These are phyloP conservation scores for Salpingoeca rosetta DNA, from an alignment of 78 protist genomes.

Conservation along the genomic window DNA sequence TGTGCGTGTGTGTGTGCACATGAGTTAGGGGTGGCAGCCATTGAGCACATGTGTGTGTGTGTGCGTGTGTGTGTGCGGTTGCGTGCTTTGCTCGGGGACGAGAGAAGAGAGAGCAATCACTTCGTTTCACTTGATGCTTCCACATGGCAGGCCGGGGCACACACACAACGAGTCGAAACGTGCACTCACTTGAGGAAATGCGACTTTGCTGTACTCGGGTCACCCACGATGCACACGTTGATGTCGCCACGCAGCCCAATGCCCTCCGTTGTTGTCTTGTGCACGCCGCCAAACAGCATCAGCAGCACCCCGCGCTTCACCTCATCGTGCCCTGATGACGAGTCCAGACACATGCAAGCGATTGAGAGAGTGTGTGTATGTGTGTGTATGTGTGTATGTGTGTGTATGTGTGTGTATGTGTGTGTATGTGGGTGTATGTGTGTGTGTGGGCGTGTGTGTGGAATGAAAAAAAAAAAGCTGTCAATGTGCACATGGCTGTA, in stretches of 20 bases:
- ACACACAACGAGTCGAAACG: too few relatives aligned
- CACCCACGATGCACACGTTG: constrained; percentile 97
- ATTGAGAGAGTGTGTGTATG: too few relatives aligned
- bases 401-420: too few relatives aligned
- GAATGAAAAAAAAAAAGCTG: too few relatives aligned
- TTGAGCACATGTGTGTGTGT: neutral
- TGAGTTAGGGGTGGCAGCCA: neutral
- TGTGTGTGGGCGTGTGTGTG: too few relatives aligned
- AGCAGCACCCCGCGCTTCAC: constrained; percentile 91
- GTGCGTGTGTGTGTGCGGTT: too few relatives aligned
- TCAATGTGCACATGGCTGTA: too few relatives aligned
- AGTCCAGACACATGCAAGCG: neutral
- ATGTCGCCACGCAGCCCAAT: constrained; percentile 91
- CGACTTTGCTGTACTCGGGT: constrained; percentile 94
- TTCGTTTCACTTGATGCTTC: too few relatives aligned
- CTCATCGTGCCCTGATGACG: constrained; percentile 59
- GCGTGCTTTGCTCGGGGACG: neutral
- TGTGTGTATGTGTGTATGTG: too few relatives aligned
- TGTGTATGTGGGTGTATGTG: too few relatives aligned
- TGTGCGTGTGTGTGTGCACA: too few relatives aligned
- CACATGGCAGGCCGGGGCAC: too few relatives aligned
- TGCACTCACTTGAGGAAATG: constrained; percentile 86
- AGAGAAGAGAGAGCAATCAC: neutral
- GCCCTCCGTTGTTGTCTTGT: constrained; percentile 75
- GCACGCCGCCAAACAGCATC: constrained; percentile 96